phyloP scores from a whole-genome alignment of 805 yeast species.

The Barnettozyma californica region DNA sequence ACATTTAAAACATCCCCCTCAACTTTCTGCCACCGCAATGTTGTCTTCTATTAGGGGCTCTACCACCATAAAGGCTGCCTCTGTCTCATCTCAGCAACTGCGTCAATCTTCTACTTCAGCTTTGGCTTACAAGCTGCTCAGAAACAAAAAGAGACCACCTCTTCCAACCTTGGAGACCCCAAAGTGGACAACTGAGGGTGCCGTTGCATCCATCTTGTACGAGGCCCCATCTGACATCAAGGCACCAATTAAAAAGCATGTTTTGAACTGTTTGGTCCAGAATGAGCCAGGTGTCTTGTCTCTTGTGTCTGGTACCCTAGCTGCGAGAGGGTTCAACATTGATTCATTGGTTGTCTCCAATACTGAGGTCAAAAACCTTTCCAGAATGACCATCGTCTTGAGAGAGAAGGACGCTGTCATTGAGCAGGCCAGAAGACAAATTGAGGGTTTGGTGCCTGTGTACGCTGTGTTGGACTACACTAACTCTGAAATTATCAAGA shows the following conservation, averaged over 20 bases:
- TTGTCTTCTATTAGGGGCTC: slow-evolving; percentile 3
- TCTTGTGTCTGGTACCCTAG: slow-evolving; percentile 88
- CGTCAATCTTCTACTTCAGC: slow-evolving; percentile 77
- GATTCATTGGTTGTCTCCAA: slow-evolving; percentile 95
- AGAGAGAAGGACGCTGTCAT: slow-evolving; percentile 94
- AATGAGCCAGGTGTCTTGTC: slow-evolving; percentile 98
- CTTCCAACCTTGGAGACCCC: slow-evolving; percentile 92
- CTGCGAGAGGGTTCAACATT: slow-evolving; percentile 97
- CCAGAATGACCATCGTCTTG: slow-evolving; percentile 94
- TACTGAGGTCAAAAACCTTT: slow-evolving; percentile 91
- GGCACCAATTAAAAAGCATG: slow-evolving; percentile 76
- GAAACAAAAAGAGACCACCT: slow-evolving; percentile 82
- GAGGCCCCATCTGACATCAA: slow-evolving; percentile 64
- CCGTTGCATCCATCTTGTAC: slow-evolving; percentile 90
- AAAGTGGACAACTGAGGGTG: slow-evolving; percentile 92
- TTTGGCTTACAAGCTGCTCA: slow-evolving; percentile 84
- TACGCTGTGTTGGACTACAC: slow-evolving; percentile 96
- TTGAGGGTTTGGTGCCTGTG: slow-evolving; percentile 96
- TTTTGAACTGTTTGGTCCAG: slow-evolving; percentile 93
- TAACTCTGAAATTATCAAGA: slow-evolving; percentile 79
- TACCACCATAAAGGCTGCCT: slow-evolving; percentile 1
- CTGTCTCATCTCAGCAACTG: slow-evolving; percentile 9
- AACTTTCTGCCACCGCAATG: neutral
- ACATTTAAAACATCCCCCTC: neutral
- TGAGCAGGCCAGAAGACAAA: slow-evolving; percentile 97